phyloP scores from a whole-genome alignment of 202 grass and related monocot species.

The Alloteropsis angusta region DNA sequence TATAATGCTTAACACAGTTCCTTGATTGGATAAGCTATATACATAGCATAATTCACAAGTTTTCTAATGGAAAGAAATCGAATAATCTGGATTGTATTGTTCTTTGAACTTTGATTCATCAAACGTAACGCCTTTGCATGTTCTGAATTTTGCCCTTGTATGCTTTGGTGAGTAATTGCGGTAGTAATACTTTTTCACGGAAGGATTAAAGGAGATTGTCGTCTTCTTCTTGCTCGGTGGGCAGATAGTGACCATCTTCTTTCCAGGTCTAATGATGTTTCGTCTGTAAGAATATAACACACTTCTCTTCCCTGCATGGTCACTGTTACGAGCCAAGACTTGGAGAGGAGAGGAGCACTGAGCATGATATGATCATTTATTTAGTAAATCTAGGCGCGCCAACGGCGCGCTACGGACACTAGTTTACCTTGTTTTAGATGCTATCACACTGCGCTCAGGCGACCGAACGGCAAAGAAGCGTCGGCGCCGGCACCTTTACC shows the following conservation, averaged over 20 bases:
- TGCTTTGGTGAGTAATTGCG: background rate
- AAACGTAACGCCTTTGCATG: background rate
- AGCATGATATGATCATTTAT: too few species aligned
- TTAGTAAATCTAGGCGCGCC: too few species aligned
- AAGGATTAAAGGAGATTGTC: slow-evolving; percentile 71
- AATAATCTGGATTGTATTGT: background rate
- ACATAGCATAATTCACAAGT: background rate
- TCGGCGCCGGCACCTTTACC: background rate
- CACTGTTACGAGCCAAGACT: too few species aligned
- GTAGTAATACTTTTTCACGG: slow-evolving; percentile 41
- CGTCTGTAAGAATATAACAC: too few species aligned
- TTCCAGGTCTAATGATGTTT: too few species aligned
- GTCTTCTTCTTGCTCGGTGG: slow-evolving; percentile 80
- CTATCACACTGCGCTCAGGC: background rate
- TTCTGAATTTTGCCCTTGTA: background rate
- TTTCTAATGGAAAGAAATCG: background rate
- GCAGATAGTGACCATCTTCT: slow-evolving; percentile 1
- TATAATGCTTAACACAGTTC: background rate
- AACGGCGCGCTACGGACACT: too few species aligned
- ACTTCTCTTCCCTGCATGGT: too few species aligned
- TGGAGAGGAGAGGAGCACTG: too few species aligned
- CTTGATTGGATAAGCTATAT: background rate
- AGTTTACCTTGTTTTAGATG: too few species aligned
- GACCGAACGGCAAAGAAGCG: background rate
- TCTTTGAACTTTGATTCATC: background rate